Conservation (phyloP, 257 asterid species). For the Gentiana macrophylla region DNA sequence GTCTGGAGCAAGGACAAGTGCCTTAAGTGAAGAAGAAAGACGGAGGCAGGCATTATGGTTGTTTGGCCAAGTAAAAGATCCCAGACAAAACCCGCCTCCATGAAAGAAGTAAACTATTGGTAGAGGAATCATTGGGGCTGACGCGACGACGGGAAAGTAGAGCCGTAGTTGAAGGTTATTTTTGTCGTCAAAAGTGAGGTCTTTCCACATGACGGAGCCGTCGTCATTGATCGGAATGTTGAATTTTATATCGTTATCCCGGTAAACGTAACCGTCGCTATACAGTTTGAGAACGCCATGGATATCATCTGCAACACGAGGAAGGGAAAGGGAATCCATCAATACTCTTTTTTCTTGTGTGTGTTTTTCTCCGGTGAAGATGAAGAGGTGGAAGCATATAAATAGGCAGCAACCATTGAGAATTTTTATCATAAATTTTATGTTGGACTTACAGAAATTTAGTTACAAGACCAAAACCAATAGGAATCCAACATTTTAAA, state of each 20-base stretch:
- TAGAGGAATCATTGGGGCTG: constrained; percentile 10
- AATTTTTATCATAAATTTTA: too few relatives aligned
- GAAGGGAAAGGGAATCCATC: constrained; percentile 1
- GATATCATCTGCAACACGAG: constrained; percentile 19
- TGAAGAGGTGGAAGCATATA: background rate
- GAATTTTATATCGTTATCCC: constrained; percentile 6
- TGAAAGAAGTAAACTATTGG: constrained; percentile 53
- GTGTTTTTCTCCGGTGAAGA: background rate
- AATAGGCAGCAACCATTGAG: too few relatives aligned
- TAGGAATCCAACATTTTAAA: too few relatives aligned
- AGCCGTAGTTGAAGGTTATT: constrained; percentile 57
- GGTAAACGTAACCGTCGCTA: constrained; percentile 23
- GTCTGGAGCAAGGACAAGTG: constrained; percentile 63
- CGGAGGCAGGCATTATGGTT: constrained; percentile 59
- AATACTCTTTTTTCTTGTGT: too few relatives aligned
- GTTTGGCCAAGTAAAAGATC: constrained; percentile 64
- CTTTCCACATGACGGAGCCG: constrained; percentile 65
- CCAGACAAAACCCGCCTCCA: constrained; percentile 84
- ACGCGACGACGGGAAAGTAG: constrained; percentile 30
- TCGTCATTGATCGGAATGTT: constrained; percentile 32
- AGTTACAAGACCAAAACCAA: too few relatives aligned
- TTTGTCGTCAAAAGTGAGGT: constrained; percentile 25
- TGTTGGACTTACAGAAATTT: too few relatives aligned
- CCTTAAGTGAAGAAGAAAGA: constrained; percentile 46
- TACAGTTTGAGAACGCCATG: constrained; percentile 15